Evolutionary conservation across 176 grass and related monocot genomes (phyloP), one percentile per base, ranked within the genome.

Genomic region (Bonia amplexicaulis): DNA sequence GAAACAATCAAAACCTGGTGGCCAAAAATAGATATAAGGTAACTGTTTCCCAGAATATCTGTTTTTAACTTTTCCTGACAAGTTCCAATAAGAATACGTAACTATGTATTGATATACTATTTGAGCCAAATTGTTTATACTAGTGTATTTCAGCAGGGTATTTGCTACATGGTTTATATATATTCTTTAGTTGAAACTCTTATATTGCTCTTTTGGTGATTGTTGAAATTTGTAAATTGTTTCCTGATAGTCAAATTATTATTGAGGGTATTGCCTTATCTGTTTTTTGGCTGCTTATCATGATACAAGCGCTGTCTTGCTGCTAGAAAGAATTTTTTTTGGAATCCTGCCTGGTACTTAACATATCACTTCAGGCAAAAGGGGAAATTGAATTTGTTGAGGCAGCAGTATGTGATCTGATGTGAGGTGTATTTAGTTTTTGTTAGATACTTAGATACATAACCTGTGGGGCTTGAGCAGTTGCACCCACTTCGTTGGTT

Each of bases 1-100:
- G 66, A 89, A 92, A 41, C 91, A 99, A 84, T 73, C 91, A 86
- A 96, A 88, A 81, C 81, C 87, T 84, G 88, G 87, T 72, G 79
- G 88, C 31, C 82, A 85, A 42, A 77, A 48, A 53, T 96, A 96
- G 62, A 89, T 62, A 19, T 39, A 66, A 88, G 87, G 85, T 90
- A 74, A 87, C 62, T 72, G 4, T 90, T 97, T 92, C 61, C 64
- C 52, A 33, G 71, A 82, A 47, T 23, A 73, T 82, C 59, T 90
- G 11, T 39, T 83, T 66, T 55, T 44, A 0, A 60, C 15, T 13
- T 39, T 77, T 79, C 2, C 6, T 70, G 26, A 82, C 26, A 29
- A 42, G 66, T 79, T 79, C 31, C 51, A 12, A 61, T 27, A 65
- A 82, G 20, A 82, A 66, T 29, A 78, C 46, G 31, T 60, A 26